Percentiles rank a stretch among this genome's conserved stretches.
Conservation (phyloP, 139 green algal genomes). For the Ulvella scutata region DNA sequence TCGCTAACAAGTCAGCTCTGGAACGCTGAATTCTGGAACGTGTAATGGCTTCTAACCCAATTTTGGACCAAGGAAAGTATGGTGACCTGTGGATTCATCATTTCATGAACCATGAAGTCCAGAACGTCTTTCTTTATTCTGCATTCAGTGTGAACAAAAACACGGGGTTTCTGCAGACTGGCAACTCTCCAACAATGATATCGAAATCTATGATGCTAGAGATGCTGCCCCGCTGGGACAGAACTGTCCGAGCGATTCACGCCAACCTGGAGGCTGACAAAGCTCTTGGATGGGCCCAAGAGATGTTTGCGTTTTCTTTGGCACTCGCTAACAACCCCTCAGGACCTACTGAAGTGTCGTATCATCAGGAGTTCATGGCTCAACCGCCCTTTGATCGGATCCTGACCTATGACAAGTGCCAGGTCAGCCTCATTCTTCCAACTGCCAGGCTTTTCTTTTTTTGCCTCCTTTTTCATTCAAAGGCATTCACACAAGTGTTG, state of each 20-base stretch:
- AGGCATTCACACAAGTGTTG: no score
- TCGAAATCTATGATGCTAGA: slow-evolving; percentile 28
- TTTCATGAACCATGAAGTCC: no score
- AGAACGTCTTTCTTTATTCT: no score
- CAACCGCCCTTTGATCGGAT: slow-evolving; percentile 53
- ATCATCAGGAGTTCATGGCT: slow-evolving; percentile 29
- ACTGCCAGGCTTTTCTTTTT: not conserved
- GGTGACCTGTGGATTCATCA: no score
- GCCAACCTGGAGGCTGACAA: slow-evolving; percentile 34
- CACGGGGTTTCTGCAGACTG: slow-evolving; percentile 9
- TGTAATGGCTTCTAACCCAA: no score
- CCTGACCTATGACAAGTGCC: slow-evolving; percentile 4
- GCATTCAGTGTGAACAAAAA: no score
- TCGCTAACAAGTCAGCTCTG: no score
- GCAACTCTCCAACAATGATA: slow-evolving; percentile 43
- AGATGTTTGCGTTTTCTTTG: slow-evolving; percentile 44
- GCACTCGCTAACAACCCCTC: slow-evolving; percentile 12
- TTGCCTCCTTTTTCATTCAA: no score
- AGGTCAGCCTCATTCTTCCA: not conserved
- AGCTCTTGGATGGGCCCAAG: slow-evolving; percentile 56
- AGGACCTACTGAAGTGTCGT: slow-evolving; percentile 16
- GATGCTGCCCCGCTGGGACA: slow-evolving; percentile 32
- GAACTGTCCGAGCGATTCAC: slow-evolving; percentile 32
- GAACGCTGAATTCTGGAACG: no score
- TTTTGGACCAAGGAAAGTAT: no score